Percentiles rank a stretch among this genome's conserved stretches.
phyloP scores from a whole-genome alignment of 176 grass and related monocot genomes.

The Triticum aestivum region IWGSC_CS_RefSeq_v2.1 NC_057794.1:483473329-483473828 shows the following conservation, averaged over 20 bases:
- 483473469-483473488: conserved; percentile 70
- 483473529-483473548: conserved; percentile 82
- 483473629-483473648: background rate
- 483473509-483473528: conserved; percentile 80
- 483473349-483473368: background rate
- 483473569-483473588: background rate
- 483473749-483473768: conserved; percentile 88
- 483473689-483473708: conserved; percentile 71
- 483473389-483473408: conserved; percentile 60
- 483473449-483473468: conserved; percentile 56
- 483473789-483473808: conserved; percentile 81
- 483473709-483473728: conserved; percentile 49
- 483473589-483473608: background rate
- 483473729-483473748: conserved; percentile 50
- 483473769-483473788: conserved; percentile 91
- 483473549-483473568: conserved; percentile 96
- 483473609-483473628: background rate
- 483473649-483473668: conserved; percentile 32
- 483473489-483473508: conserved; percentile 60
- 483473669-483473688: conserved; percentile 57
- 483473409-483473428: conserved; percentile 75
- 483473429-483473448: conserved; percentile 60
- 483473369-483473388: background rate
- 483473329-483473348: background rate
- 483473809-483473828: conserved; percentile 83